Evolutionary conservation across 805 yeast genomes (phyloP), one percentile per base, ranked within the genome.

Genomic region (Yarrowia sp.): DNA sequence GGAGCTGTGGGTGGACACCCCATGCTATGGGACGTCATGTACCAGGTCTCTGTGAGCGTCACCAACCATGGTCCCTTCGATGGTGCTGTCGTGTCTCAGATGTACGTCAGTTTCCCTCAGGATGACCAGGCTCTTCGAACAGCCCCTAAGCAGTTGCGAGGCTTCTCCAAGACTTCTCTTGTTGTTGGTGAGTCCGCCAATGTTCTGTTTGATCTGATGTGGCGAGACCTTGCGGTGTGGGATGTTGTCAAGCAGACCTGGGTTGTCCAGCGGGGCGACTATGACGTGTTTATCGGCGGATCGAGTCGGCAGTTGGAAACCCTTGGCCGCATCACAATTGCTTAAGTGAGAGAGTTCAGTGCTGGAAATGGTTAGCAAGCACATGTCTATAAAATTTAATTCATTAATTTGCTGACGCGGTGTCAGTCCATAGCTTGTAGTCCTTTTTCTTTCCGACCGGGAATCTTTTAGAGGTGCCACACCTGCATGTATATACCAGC

Each of bases 381-480:
- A 4, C 41, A 22, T 16, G 58, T 51, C 58, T 35, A 48, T 51
- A 33, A 33, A 51, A 51, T 21, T 17, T 35, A 51, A 51, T 51
- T 35, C 61, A 54, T 54, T 36, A 54, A 36, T 54, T 38, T 19
- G 61, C 46, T 36, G 46, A 21, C 46, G 51, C 51, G 22, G 46
- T 58, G 41, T 70, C 71, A n/a, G 43, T 41, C 70, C 70, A 86
- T 9, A 83, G 71, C 24, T 68, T 70, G 71, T 83, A 85, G 28
- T 78, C 77, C 41, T 82, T 76, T 68, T 87, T 70, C 40, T 74
- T 74, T 0, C 95, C 95, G 3, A 85, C 78, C 0, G 92, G 91
- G 68, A 80, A 90, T 62, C 88, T 70, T 71, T 83, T 88, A 8
- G 63, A 65, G 1, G 67, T 63, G 0, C 83, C 84, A 74, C 96